phyloP scores from a whole-genome alignment of 495 filamentous ascomycete genomes.

The Lophiotrema nucula region DNA sequence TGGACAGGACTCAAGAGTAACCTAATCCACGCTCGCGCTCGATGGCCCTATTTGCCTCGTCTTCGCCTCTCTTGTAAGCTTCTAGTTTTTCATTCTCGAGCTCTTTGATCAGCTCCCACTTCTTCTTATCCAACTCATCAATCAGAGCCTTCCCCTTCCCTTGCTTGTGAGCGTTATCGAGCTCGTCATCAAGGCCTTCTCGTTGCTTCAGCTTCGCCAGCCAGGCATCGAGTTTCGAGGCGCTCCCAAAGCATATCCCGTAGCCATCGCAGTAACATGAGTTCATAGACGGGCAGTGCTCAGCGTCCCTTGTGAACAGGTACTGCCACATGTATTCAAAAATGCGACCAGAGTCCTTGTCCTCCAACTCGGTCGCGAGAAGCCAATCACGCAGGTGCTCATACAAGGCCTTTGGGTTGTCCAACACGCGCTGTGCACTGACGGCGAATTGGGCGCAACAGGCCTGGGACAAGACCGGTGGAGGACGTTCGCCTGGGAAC shows the following conservation, averaged over 20 bases:
- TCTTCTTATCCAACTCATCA: constrained; percentile 1
- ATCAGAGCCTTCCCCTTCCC: constrained; percentile 2
- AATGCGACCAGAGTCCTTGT: constrained; percentile 21
- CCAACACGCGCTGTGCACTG: constrained; percentile 5
- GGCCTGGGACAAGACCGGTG: constrained; percentile 20
- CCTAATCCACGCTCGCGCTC: constrained; percentile 25
- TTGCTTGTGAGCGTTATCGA: constrained; percentile 4
- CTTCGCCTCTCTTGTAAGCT: constrained; percentile 17
- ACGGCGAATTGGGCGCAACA: constrained; percentile 27
- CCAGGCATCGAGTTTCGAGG: constrained; percentile 15
- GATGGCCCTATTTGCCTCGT: constrained; percentile 16
- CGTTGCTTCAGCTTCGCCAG: constrained; percentile 13
- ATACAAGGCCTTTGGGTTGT: constrained; percentile 16
- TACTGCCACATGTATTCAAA: constrained; percentile 33
- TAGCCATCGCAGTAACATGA: constrained; percentile 31
- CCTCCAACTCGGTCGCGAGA: constrained; percentile 10
- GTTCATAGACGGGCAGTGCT: constrained; percentile 19
- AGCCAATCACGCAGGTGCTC: constrained; percentile 22
- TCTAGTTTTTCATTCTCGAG: constrained; percentile 4
- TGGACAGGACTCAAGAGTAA: too few relatives aligned
- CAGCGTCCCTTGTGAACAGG: constrained; percentile 22
- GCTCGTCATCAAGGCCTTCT: constrained; percentile 10
- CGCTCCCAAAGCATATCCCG: constrained; percentile 29
- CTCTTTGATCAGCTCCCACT: constrained; percentile 8
- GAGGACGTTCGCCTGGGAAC: constrained; percentile 20